Evolutionary conservation across 2,329 filamentous ascomycete species (phyloP), one percentile per base, ranked within the genome.

Genomic region (Neofusicoccum sp.): DNA sequence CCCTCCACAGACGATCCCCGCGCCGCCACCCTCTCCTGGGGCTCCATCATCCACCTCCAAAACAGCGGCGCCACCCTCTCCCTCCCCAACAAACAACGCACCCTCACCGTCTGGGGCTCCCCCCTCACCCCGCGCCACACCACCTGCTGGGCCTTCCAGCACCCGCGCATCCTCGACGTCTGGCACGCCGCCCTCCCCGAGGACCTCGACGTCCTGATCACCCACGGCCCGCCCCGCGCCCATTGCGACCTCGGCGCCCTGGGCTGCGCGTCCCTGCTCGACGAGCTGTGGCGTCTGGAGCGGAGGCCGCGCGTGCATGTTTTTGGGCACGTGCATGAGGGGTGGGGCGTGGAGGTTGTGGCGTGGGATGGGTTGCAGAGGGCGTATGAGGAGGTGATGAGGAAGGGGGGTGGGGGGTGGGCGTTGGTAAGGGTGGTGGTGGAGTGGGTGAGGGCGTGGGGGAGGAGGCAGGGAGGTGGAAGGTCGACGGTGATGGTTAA

Each of bases 241-340:
- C 90, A 96, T 71, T 79, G 87, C 75, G 74, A 89, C 76, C 83
- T 85, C 75, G 70, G 78, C 73, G 85, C 81, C 2, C 77, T 91
- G 43, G 91, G 90, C 60, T 93, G 89, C 65, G 83, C 86, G 4
- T 82, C 84, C 60, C 81, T 96, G 4, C 80, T 93, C 4, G 75
- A 80, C 12, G 91, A 96, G 68, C 74, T 89, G n/a, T 90, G 89
- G 86, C 84, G 89, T 36, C 85, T 91, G 11, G 11, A 26, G 47
- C 34, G 14, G 8, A 38, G 34, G 34, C 92, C 91, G 0, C 79
- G 79, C 9, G 77, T 96, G n/a, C 90, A 96, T 74, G 83, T 96
- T 51, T 96, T 93, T 71, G 91, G 91, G 1, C 92, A 96, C 74
- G 83, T 93, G 24, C 92, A 96, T 76, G 88, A 82, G 69, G 89